A percentile compares a stretch with the other conserved stretches of the same genome.
These are phyloP conservation scores for Pisolithus microcarpus DNA, from an alignment of 768 basidiomycete species.

Conservation along the genomic window DNA sequence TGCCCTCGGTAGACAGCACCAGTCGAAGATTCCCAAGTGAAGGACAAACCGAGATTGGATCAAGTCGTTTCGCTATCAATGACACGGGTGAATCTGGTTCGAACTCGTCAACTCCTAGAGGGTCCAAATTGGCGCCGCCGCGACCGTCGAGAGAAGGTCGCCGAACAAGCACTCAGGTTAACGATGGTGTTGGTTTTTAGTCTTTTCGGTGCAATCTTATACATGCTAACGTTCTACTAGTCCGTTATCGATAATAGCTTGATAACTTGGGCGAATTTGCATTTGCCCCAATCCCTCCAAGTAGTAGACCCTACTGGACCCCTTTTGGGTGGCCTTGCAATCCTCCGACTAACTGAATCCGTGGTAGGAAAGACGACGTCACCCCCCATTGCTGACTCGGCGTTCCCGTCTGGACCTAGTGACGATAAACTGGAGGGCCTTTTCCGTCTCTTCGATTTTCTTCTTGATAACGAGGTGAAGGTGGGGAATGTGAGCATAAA, in stretches of 20 bases:
- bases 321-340: slow-evolving; percentile 62
- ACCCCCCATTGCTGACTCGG: slow-evolving; percentile 70
- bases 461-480: slow-evolving; percentile 86
- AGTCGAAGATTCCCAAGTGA: slow-evolving; percentile 22
- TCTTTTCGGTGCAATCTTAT: background rate
- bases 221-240: slow-evolving; percentile 8
- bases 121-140: slow-evolving; percentile 38
- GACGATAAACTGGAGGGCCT: slow-evolving; percentile 84
- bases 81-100: slow-evolving; percentile 13
- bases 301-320: slow-evolving; percentile 39
- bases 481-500: slow-evolving; percentile 92
- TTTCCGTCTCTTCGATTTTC: slow-evolving; percentile 85
- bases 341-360: slow-evolving; percentile 81
- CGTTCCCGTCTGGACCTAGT: slow-evolving; percentile 59
- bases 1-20: slow-evolving; percentile 28
- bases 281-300: slow-evolving; percentile 59
- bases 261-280: slow-evolving; percentile 84
- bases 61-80: slow-evolving; percentile 48
- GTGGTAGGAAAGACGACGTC: slow-evolving; percentile 59
- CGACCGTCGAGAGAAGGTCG: slow-evolving; percentile 64
- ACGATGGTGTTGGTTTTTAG: slow-evolving; percentile 14
- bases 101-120: slow-evolving; percentile 12
- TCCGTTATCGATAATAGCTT: slow-evolving; percentile 42
- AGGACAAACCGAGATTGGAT: slow-evolving; percentile 45
- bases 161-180: slow-evolving; percentile 29